These are phyloP conservation scores for Ogataea pilisensis DNA, from an alignment of 805 yeast species.

Conservation along the genomic window DNA sequence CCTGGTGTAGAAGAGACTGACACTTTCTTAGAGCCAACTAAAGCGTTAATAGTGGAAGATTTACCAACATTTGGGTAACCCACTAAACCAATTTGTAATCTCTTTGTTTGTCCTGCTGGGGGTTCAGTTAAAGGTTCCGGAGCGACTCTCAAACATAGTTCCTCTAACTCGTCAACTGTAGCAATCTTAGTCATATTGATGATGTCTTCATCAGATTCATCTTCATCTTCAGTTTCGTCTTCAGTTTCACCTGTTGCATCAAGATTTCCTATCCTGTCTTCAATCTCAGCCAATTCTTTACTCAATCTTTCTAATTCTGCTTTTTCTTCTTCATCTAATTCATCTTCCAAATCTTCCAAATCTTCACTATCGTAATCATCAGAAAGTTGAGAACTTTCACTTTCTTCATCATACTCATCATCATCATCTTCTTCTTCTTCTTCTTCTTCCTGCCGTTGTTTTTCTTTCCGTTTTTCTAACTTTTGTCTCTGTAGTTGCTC, in stretches of 20 bases:
- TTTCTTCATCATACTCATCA: constrained; percentile 14
- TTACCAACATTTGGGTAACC: constrained; percentile 88
- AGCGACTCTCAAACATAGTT: constrained; percentile 68
- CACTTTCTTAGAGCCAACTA: constrained; percentile 95
- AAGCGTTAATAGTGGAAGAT: constrained; percentile 95
- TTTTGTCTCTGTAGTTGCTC: constrained; percentile 5
- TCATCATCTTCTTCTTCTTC: constrained; percentile 8
- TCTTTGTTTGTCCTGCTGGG: constrained; percentile 51
- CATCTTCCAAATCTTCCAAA: constrained; percentile 11
- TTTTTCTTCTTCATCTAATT: constrained; percentile 16
- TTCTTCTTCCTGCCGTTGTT: constrained; percentile 1
- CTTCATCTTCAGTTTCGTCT: constrained; percentile 21
- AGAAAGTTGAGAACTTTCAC: constrained; percentile 1
- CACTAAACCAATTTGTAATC: constrained; percentile 87
- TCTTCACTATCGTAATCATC: constrained; percentile 20
- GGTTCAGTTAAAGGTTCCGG: constrained; percentile 62
- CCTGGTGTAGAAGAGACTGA: constrained; percentile 99
- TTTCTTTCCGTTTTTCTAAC: not conserved
- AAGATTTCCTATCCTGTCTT: constrained; percentile 12
- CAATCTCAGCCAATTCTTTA: constrained; percentile 23
- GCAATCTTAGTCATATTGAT: constrained; percentile 62
- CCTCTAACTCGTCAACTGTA: constrained; percentile 81
- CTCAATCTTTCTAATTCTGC: constrained; percentile 14
- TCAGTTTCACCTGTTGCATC: constrained; percentile 6
- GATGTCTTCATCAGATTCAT: constrained; percentile 29